These are phyloP conservation scores for Thalassia testudinum DNA, from an alignment of 116 monocot species.

Conservation along the genomic window DNA sequence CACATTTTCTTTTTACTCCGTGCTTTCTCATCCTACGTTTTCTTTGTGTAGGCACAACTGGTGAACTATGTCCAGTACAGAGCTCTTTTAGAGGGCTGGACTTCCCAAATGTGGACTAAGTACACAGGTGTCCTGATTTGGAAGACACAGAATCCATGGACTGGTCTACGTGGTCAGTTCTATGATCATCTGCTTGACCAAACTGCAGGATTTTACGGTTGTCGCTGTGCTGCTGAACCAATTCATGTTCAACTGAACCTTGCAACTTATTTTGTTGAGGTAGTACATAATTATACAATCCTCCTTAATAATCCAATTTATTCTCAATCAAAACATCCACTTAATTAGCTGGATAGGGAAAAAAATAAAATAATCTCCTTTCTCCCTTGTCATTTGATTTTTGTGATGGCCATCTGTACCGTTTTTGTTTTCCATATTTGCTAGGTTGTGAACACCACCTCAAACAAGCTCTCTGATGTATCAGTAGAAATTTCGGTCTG, in stretches of 20 bases:
- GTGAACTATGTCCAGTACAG: conserved; percentile 90
- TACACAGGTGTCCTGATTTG: conserved; percentile 92
- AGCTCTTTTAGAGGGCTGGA: conserved; percentile 91
- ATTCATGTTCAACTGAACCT: conserved; percentile 92
- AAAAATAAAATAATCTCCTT: no score
- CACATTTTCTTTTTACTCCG: not conserved
- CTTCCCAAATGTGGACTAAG: conserved; percentile 86
- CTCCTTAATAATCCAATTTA: no score
- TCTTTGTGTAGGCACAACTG: conserved; percentile 63
- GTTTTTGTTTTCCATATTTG: no score
- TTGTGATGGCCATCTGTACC: no score
- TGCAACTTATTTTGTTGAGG: conserved; percentile 63
- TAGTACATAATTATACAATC: conserved; percentile 5
- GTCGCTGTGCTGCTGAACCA: conserved; percentile 83
- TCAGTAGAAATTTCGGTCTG: conserved; percentile 83
- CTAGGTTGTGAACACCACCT: conserved; percentile 81
- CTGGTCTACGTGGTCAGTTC: conserved; percentile 92
- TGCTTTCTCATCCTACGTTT: no score
- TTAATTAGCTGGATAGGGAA: no score
- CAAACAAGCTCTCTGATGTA: conserved; percentile 38
- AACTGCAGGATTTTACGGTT: conserved; percentile 90
- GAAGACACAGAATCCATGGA: conserved; percentile 98
- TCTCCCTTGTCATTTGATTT: no score
- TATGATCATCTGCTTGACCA: conserved; percentile 97
- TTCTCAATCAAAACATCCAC: no score